These are phyloP conservation scores for Dovyalis caffra DNA, from an alignment of 345 rosid species.

Conservation along the genomic window DNA sequence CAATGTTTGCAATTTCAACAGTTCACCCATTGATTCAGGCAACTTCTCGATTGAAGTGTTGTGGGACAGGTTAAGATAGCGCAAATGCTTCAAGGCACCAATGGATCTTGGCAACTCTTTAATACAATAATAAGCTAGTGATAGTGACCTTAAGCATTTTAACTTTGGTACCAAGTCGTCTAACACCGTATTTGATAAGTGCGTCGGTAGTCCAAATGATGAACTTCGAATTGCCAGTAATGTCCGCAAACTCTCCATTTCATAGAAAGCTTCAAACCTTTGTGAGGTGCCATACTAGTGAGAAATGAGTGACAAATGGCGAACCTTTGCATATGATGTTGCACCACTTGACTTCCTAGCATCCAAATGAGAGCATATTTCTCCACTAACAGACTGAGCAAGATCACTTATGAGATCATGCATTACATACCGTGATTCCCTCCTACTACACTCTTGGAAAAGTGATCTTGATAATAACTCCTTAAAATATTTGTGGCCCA, in stretches of 20 bases:
- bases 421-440: not conserved
- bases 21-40: no score
- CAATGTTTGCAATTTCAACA: no score
- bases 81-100: no score
- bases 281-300: not conserved
- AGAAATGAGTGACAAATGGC: not conserved
- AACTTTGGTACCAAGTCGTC: conserved; percentile 9
- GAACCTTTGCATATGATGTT: conserved; percentile 3
- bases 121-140: not conserved
- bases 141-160: conserved; percentile 9
- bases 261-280: conserved; percentile 7
- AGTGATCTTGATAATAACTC: no score
- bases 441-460: not conserved
- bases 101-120: no score
- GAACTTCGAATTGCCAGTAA: not conserved
- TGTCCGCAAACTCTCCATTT: conserved; percentile 10
- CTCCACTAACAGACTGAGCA: not conserved
- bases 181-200: conserved; percentile 1
- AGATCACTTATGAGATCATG: not conserved
- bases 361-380: no score
- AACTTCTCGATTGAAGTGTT: no score
- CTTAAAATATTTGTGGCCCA: no score
- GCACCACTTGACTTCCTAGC: no score
- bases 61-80: no score
- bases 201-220: not conserved